Evolutionary conservation across 192 early-diverging fungal species (phyloP).

Genomic region (Geranomyces variabilis): DNA sequence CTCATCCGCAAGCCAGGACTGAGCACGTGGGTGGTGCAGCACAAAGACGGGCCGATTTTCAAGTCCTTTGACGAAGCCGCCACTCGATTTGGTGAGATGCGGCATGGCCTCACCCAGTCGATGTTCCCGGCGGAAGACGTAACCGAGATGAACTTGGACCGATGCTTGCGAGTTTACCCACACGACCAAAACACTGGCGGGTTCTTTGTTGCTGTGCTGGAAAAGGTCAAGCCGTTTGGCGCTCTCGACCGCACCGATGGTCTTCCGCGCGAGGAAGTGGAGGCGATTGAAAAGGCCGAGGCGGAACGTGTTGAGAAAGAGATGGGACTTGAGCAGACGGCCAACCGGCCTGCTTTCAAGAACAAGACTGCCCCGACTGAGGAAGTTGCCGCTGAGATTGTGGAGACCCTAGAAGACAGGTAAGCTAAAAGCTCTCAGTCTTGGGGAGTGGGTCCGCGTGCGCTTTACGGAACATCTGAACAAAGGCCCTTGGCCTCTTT

Average conservation of each 20-base stretch:
- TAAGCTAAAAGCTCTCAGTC: no score
- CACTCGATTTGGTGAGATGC: constrained; percentile 2
- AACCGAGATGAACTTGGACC: constrained; percentile 42
- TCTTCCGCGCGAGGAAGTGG: constrained; percentile 7
- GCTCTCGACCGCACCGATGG: constrained; percentile 45
- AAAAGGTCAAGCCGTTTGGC: constrained; percentile 80
- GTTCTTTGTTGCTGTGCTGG: constrained; percentile 96
- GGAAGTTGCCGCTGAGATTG: no score
- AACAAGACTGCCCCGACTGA: no score
- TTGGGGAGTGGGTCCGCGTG: no score
- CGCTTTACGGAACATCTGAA: no score
- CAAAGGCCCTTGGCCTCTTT: no score
- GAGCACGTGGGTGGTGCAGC: constrained; percentile 85
- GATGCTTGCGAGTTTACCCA: constrained; percentile 86
- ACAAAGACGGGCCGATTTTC: constrained; percentile 63
- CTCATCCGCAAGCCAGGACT: constrained; percentile 85
- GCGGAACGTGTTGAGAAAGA: no score
- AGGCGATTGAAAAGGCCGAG: neutral
- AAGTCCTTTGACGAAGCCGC: constrained; percentile 35
- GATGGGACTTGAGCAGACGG: no score
- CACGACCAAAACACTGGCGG: constrained; percentile 95
- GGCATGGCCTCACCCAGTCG: constrained; percentile 26
- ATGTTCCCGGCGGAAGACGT: constrained; percentile 51
- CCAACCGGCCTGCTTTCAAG: no score
- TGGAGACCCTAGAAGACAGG: no score